A percentile compares a stretch with the other conserved stretches of the same genome.
Evolutionary conservation across 768 basidiomycete species (phyloP).

Genomic region (Boletus reticulatus): DNA sequence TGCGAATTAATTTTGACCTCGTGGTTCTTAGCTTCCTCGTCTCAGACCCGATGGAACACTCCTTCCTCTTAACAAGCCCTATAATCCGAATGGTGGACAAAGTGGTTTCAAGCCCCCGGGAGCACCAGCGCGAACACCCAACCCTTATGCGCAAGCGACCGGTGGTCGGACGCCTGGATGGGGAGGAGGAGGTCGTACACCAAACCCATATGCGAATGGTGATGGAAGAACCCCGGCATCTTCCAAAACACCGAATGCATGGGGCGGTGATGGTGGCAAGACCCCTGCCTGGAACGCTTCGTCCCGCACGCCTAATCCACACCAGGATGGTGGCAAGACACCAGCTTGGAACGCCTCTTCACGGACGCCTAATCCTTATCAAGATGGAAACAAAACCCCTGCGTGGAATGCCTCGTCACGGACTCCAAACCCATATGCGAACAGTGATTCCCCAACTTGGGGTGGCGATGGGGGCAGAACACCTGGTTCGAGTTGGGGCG

Average conservation of each 20-base stretch:
- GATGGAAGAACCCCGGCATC: conserved; percentile 57
- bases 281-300: conserved; percentile 65
- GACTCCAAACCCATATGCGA: conserved; percentile 53
- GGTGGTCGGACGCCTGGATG: conserved; percentile 37
- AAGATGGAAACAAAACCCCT: conserved; percentile 15
- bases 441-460: conserved; percentile 24
- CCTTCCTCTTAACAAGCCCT: conserved; percentile 45
- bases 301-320: conserved; percentile 57
- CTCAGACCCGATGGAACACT: conserved; percentile 58
- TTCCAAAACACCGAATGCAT: conserved; percentile 70
- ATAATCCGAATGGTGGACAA: conserved; percentile 15
- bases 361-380: conserved; percentile 57
- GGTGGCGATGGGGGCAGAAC: conserved; percentile 44
- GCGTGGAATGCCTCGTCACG: conserved; percentile 31
- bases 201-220: conserved; percentile 64
- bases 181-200: conserved; percentile 50
- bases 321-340: conserved; percentile 42
- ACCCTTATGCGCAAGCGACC: conserved; percentile 42
- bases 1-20: neutral
- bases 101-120: conserved; percentile 34
- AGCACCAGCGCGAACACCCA: conserved; percentile 44
- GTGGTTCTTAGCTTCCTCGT: conserved; percentile 3
- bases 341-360: conserved; percentile 51
- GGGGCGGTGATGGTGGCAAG: conserved; percentile 51
- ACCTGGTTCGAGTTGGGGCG: conserved; percentile 46